phyloP scores from a whole-genome alignment of 345 rosid genomes.

The Orychophragmus violaceus region DNA sequence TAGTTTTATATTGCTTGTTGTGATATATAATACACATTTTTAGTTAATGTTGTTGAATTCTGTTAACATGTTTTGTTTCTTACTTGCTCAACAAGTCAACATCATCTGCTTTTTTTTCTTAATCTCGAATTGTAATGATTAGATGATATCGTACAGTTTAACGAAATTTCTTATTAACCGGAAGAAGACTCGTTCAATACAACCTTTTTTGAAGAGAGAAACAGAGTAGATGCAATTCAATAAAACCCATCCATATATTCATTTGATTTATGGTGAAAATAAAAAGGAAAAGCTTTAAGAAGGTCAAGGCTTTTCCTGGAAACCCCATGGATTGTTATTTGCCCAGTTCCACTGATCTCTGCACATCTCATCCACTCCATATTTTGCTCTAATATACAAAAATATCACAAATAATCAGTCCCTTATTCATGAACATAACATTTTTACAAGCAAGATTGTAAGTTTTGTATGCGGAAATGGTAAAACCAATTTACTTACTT shows the following conservation, averaged over 20 bases:
- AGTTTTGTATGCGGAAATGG: background rate
- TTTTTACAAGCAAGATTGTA: background rate
- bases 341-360: conserved; percentile 98
- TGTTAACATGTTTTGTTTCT: background rate
- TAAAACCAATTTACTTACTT: conserved; percentile 44
- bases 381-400: conserved; percentile 61
- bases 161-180: conserved; percentile 2
- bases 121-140: background rate
- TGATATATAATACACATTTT: conserved; percentile 14
- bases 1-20: conserved; percentile 10
- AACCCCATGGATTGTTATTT: conserved; percentile 79
- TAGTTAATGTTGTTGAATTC: background rate
- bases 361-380: conserved; percentile 89
- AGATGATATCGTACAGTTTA: background rate
- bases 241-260: background rate
- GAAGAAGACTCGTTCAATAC: background rate
- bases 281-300: background rate
- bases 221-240: conserved; percentile 4
- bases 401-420: background rate
- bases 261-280: background rate
- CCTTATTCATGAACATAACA: background rate
- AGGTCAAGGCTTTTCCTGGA: conserved; percentile 44
- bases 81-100: conserved; percentile 12
- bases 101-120: background rate
- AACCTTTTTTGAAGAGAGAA: background rate